Percentiles rank a stretch among this genome's conserved stretches.
phyloP scores from a whole-genome alignment of 306 rosid species.

The Quercus glauca region DNA sequence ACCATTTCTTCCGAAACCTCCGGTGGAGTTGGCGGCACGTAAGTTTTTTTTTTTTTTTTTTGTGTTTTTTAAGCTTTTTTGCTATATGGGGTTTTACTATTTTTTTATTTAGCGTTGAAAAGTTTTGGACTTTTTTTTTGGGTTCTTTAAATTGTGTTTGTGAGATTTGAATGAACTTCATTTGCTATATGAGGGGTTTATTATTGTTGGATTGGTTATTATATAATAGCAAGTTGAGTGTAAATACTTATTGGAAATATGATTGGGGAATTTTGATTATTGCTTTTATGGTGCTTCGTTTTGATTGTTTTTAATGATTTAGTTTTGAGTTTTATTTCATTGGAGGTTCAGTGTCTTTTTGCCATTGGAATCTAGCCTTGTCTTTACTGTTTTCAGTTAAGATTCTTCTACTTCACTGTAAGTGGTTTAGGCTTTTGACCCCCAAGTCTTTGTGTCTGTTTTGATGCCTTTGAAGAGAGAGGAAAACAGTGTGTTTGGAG shows the following conservation, averaged over 20 bases:
- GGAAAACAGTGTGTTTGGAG: neutral
- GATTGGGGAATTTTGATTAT: neutral
- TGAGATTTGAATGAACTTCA: neutral
- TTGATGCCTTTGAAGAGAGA: too few relatives aligned
- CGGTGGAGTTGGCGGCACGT: slow-evolving; percentile 99
- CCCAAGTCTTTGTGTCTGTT: too few relatives aligned
- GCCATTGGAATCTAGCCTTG: neutral
- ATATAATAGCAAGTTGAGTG: neutral
- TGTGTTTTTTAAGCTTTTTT: neutral
- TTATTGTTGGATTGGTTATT: neutral
- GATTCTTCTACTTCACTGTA: neutral
- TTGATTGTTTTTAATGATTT: neutral
- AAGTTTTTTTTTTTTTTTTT: slow-evolving; percentile 15
- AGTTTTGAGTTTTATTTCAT: neutral
- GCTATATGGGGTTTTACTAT: too few relatives aligned
- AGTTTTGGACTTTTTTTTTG: neutral
- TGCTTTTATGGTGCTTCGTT: neutral
- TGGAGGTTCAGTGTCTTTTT: neutral
- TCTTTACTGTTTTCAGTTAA: neutral
- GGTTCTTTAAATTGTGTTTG: neutral
- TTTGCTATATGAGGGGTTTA: neutral
- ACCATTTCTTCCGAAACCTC: slow-evolving; percentile 77
- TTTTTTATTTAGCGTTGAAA: neutral
- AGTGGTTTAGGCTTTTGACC: neutral
- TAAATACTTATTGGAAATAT: neutral